Conservation (phyloP, 2,329 filamentous ascomycete genomes). For the Aspergillus alliaceus region DNA sequence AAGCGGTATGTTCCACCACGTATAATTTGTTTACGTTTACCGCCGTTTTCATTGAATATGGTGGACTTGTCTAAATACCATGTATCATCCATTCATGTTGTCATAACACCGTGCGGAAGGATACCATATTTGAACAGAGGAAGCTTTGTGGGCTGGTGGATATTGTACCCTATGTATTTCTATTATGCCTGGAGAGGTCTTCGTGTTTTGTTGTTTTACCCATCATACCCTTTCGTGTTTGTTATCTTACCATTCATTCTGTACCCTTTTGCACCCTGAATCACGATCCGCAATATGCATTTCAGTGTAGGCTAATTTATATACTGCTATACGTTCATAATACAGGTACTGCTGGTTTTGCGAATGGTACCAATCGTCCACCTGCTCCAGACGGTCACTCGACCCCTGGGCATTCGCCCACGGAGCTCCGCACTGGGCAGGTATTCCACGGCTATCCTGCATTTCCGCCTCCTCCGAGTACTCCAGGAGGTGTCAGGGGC, state of each 20-base stretch:
- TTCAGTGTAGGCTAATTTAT: constrained; percentile 46
- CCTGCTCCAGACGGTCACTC: constrained; percentile 57
- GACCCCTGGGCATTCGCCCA: constrained; percentile 52
- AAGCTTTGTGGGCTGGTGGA: constrained; percentile 5
- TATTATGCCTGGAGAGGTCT: constrained; percentile 5
- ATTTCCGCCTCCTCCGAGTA: constrained; percentile 57
- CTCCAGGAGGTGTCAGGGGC: constrained; percentile 54
- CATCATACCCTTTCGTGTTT: constrained; percentile 25
- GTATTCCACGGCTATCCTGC: constrained; percentile 71
- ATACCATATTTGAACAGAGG: constrained; percentile 6
- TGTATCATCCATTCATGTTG: constrained; percentile 1
- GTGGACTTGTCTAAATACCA: constrained; percentile 12
- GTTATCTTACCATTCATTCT: constrained; percentile 18
- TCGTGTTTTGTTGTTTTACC: constrained; percentile 7
- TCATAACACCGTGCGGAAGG: constrained; percentile 3
- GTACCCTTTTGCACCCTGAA: constrained; percentile 14
- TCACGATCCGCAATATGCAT: constrained; percentile 19
- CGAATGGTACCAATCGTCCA: constrained; percentile 58
- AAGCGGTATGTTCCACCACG: constrained; percentile 98
- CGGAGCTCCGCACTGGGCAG: constrained; percentile 71
- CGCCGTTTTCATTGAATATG: constrained; percentile 7
- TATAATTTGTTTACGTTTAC: constrained; percentile 57
- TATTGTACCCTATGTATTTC: constrained; percentile 12
- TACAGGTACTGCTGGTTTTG: constrained; percentile 41
- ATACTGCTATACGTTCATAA: constrained; percentile 20